Conservation (phyloP, 148 eudicot species). For the Rhododendron kiyosumense region DNA sequence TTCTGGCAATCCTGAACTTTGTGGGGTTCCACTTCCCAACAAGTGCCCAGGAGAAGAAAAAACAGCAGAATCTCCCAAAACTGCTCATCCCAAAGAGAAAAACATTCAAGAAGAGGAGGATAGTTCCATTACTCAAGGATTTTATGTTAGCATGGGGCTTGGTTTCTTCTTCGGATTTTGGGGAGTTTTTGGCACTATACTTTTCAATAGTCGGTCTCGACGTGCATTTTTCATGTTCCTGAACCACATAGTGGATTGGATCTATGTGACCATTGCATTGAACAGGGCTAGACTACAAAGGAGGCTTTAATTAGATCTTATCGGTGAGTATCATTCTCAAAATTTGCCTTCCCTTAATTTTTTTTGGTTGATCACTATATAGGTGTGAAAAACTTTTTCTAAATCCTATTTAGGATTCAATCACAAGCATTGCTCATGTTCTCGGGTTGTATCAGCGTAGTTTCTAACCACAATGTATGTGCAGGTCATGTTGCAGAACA, state of each 20-base stretch:
- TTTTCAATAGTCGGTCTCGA: neutral
- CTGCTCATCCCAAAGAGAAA: neutral
- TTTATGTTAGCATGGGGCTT: conserved; percentile 1
- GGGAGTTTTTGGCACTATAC: neutral
- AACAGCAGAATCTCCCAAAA: no score
- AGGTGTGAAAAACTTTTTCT: no score
- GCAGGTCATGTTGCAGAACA: no score
- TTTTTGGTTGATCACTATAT: no score
- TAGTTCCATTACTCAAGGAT: neutral
- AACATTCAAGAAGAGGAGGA: neutral
- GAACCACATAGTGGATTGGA: neutral
- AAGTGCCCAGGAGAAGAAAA: no score
- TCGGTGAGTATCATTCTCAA: neutral
- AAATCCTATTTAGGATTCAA: no score
- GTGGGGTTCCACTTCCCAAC: no score
- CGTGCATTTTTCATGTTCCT: neutral
- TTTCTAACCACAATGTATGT: no score
- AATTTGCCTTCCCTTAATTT: no score
- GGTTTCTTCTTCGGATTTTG: conserved; percentile 12
- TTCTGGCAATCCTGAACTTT: no score
- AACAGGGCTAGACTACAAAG: neutral
- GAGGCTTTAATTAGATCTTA: neutral
- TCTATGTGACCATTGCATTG: neutral
- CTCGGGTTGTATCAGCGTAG: no score
- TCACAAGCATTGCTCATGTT: no score